phyloP scores from a whole-genome alignment of 345 rosid species.

The Heritiera littoralis region DNA sequence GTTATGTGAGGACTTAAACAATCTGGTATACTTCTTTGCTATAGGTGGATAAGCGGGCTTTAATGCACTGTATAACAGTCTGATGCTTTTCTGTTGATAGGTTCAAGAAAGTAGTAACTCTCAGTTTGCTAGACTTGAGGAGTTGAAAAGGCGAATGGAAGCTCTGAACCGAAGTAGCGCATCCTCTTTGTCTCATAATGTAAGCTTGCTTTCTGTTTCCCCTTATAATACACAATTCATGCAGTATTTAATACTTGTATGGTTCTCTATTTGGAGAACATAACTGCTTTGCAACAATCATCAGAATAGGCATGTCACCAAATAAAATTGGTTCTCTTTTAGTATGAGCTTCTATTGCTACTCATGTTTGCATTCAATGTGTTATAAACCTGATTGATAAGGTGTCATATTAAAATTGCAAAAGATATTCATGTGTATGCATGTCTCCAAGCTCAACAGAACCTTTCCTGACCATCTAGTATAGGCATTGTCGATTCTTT shows the following conservation, averaged over 20 bases:
- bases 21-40: slow-evolving; percentile 54
- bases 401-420: neutral
- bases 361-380: neutral
- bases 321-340: slow-evolving; percentile 7
- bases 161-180: slow-evolving; percentile 70
- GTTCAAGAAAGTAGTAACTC: slow-evolving; percentile 78
- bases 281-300: neutral
- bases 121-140: slow-evolving; percentile 79
- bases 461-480: neutral
- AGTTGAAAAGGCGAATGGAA: slow-evolving; percentile 71
- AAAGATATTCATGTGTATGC: neutral
- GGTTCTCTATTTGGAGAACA: slow-evolving; percentile 3
- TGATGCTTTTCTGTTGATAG: slow-evolving; percentile 33
- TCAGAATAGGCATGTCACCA: neutral
- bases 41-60: slow-evolving; percentile 7
- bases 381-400: neutral
- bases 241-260: neutral
- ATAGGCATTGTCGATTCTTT: slow-evolving; percentile 3
- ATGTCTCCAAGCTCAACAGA: neutral
- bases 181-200: slow-evolving; percentile 43
- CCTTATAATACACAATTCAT: neutral
- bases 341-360: slow-evolving; percentile 5
- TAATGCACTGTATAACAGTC: neutral
- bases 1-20: slow-evolving; percentile 78
- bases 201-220: slow-evolving; percentile 37